Base-by-base conservation (phyloP, 805 yeast genomes). In the Cyberlindnera misumaiensis region DNA sequence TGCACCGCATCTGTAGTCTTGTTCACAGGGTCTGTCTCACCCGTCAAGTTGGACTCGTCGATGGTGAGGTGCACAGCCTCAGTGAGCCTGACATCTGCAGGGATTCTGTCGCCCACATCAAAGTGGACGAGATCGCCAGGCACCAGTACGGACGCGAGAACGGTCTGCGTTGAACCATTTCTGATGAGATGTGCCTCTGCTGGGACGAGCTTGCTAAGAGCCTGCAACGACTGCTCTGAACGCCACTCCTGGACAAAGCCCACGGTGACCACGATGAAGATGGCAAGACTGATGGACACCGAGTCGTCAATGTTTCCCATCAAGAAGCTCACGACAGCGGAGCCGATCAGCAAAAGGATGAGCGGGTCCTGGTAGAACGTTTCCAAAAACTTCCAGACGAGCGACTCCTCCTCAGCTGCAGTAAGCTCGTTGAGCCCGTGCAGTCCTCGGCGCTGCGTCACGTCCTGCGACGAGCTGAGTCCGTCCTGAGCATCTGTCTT, bases 261-360 rank as follows among this genome's bases (percentile, higher is more conserved):
- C 28, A 93, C 99, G 1, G 93, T 77, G 11, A 93, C 97, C 25
- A 93, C 99, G 49, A 93, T 89, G 32, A 85, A 52, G 35, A 93
- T 86, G 4, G 98, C 98, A 46, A 89, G 67, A 0, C 97, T 81
- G 50, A 93, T 93, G 48, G 93, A 80, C n/a, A 93, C 67, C 2
- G 97, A 95, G 60, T 93, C 99, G 58, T 93, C 97, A 25, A 78
- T 77, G 62, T 93, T 93, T n/a, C 96, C 96, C 94, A 93, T 86
- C 51, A 85, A 61, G 49, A 90, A 84, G 45, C 94, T 80, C 27
- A 93, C 70, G 2, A 73, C 74, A 0, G 98, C 97, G 1, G 97
- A 87, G 0, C 93, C 97, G 30, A 89, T 84, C 52, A 93, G 70
- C 42, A 93, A 66, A 49, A 93, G 66, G 48, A 93, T 90, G 63